Percentiles rank a stretch among this genome's conserved stretches.
Evolutionary conservation across 1,284 basidiomycete genomes (phyloP).

Genomic region (Mycosarcoma mackinlayi): DNA sequence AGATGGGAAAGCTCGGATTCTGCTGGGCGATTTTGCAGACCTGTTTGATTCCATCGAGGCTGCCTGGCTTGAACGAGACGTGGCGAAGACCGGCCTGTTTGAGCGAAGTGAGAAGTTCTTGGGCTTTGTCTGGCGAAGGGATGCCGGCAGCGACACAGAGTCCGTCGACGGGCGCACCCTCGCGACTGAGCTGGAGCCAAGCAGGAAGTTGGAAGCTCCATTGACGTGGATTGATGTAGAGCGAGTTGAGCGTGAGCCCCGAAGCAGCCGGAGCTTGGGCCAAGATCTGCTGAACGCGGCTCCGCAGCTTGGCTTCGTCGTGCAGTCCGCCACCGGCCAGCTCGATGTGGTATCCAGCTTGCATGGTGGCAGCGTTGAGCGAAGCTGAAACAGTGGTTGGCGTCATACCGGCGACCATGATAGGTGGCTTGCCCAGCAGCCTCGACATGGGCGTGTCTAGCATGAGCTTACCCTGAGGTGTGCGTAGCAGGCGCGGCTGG

Average conservation of each 20-base stretch:
- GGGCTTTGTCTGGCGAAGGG: slow-evolving; percentile 89
- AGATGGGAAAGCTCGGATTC: slow-evolving; percentile 94
- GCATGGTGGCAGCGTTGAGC: slow-evolving; percentile 76
- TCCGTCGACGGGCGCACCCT: slow-evolving; percentile 93
- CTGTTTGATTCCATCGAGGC: slow-evolving; percentile 83
- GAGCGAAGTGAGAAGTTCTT: slow-evolving; percentile 85
- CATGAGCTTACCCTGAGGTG: slow-evolving; percentile 72
- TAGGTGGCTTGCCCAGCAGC: slow-evolving; percentile 73
- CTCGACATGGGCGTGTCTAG: slow-evolving; percentile 95
- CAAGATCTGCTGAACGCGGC: slow-evolving; percentile 75
- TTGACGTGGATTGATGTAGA: slow-evolving; percentile 98
- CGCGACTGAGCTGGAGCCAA: slow-evolving; percentile 95
- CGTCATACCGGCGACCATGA: slow-evolving; percentile 97
- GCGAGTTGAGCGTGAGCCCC: slow-evolving; percentile 87
- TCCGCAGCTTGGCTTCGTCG: slow-evolving; percentile 84
- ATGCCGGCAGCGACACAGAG: slow-evolving; percentile 98
- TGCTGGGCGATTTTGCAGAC: slow-evolving; percentile 78
- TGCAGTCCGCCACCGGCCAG: slow-evolving; percentile 98
- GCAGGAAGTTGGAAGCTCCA: slow-evolving; percentile 93
- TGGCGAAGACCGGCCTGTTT: slow-evolving; percentile 87
- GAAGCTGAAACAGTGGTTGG: slow-evolving; percentile 58
- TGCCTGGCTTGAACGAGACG: slow-evolving; percentile 96
- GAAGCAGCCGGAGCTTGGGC: slow-evolving; percentile 45
- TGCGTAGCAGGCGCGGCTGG: slow-evolving; percentile 93
- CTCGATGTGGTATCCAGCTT: slow-evolving; percentile 95